Base-by-base conservation (phyloP, 129 eudicot genomes). In the Calendula officinalis region DNA sequence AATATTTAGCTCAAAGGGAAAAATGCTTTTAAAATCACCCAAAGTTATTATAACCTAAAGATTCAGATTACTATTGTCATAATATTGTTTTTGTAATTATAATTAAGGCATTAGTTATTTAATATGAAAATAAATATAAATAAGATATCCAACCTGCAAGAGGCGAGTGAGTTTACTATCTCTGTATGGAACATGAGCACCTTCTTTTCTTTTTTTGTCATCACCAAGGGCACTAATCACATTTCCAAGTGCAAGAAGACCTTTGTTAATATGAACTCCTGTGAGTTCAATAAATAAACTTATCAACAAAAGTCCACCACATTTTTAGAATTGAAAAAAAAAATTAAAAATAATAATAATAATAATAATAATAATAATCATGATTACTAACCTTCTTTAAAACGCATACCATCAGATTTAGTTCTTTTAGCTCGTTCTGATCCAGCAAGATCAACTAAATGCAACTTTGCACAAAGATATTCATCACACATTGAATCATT, bases 151-250 rank as follows among this genome's bases (percentile, higher is more conserved):
- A 72, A 92, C 98, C 98, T 94, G 99, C 77, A 94, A 71, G 15
- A 94, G 86, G 34, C 99, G 87, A 71, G 99, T 94, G 54, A 94
- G 96, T 80, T 94, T 94, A 75, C 99, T 94, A 68, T 94, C 99
- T 44, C 99, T 82, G 42, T 94, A 94, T 35, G 97, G 99, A 67
- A 94, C 99, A 76, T 94, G 99, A 53, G 84, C 77, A 63, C 97
- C 92, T 77, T 94, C 99, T 82, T 94, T 94, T 52, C 99, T 69
- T 73, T 94, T 94, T 70, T 84, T 94, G 63, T 94, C 99, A 74
- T 94, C 99, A 62, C 99, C 99, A 8, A 94, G 91, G 60, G 99
- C 99, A 68, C 99, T 94, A n/a, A 94, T 94, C 56, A 94, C 99
- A 64, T 94, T 94, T 16, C 99, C 99, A 62, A 94, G 99, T 39